Conservation (phyloP, 805 yeast species). For the Metschnikowia peoriensis region DNA sequence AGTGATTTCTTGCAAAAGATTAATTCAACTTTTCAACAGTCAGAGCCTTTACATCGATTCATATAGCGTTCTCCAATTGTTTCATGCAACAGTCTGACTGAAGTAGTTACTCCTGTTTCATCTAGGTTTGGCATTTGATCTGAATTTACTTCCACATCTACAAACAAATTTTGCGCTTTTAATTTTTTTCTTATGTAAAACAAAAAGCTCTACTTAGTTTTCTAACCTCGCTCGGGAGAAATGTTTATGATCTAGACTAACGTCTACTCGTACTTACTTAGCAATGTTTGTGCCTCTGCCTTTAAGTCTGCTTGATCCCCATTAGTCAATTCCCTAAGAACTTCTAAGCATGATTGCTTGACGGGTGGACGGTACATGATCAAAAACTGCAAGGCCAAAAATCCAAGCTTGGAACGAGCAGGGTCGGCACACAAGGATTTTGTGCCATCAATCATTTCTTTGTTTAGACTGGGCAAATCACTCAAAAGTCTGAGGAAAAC, state of each 20-base stretch:
- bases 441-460: slow-evolving; percentile 59
- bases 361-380: slow-evolving; percentile 92
- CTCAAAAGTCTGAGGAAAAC: slow-evolving; percentile 78
- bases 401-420: slow-evolving; percentile 73
- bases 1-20: too few relatives aligned
- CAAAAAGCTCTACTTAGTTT: too few relatives aligned
- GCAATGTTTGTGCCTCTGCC: slow-evolving; percentile 44
- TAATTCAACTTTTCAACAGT: too few relatives aligned
- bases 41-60: too few relatives aligned
- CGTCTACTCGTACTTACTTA: slow-evolving; percentile 41
- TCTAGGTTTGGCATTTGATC: too few relatives aligned
- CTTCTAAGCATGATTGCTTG: slow-evolving; percentile 48
- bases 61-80: too few relatives aligned
- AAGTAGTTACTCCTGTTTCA: too few relatives aligned
- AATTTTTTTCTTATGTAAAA: too few relatives aligned
- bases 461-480: slow-evolving; percentile 78
- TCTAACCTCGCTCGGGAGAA: background rate
- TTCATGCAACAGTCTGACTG: too few relatives aligned
- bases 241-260: background rate
- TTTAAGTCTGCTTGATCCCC: slow-evolving; percentile 51
- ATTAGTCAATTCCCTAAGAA: slow-evolving; percentile 44
- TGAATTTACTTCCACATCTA: too few relatives aligned
- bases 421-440: slow-evolving; percentile 84
- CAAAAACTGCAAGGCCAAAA: slow-evolving; percentile 75
- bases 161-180: too few relatives aligned